A percentile compares a stretch with the other conserved stretches of the same genome.
Evolutionary conservation across 768 basidiomycete genomes (phyloP).

Genomic region (Amanita phalloides): DNA sequence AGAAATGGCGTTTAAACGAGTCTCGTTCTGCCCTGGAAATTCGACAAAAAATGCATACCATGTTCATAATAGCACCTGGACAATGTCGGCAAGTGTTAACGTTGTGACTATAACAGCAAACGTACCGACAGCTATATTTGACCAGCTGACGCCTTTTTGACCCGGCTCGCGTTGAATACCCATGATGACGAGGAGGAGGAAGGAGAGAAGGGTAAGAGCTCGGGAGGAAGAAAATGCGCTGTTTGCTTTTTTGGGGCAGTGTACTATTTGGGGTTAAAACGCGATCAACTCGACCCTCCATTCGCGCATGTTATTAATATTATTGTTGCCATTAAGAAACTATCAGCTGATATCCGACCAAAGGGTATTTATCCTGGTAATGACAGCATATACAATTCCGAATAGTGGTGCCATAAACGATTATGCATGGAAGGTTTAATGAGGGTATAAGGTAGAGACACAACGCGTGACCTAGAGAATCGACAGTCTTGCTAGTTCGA

Average conservation of each 20-base stretch:
- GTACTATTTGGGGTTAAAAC: background rate
- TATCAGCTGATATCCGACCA: constrained; percentile 2
- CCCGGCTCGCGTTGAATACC: constrained; percentile 80
- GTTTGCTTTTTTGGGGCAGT: background rate
- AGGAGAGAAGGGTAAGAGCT: constrained; percentile 14
- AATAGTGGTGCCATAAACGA: constrained; percentile 1
- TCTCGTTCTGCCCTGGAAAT: no score
- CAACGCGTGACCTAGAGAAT: background rate
- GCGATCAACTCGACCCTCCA: background rate
- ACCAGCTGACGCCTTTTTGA: constrained; percentile 88
- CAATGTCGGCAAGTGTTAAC: background rate
- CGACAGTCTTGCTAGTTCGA: constrained; percentile 9
- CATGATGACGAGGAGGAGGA: constrained; percentile 33
- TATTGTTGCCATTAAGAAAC: constrained; percentile 1
- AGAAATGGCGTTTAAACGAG: no score
- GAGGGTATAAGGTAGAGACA: constrained; percentile 2
- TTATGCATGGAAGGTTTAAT: background rate
- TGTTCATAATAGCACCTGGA: constrained; percentile 94
- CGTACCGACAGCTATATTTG: constrained; percentile 91
- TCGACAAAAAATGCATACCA: constrained; percentile 44
- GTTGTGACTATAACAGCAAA: constrained; percentile 3
- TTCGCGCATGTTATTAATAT: background rate
- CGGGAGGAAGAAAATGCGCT: constrained; percentile 10
- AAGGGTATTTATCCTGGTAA: constrained; percentile 4
- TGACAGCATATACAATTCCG: constrained; percentile 1